phyloP scores from a whole-genome alignment of 176 grass and related monocot species.

The Cocos nucifera region DNA sequence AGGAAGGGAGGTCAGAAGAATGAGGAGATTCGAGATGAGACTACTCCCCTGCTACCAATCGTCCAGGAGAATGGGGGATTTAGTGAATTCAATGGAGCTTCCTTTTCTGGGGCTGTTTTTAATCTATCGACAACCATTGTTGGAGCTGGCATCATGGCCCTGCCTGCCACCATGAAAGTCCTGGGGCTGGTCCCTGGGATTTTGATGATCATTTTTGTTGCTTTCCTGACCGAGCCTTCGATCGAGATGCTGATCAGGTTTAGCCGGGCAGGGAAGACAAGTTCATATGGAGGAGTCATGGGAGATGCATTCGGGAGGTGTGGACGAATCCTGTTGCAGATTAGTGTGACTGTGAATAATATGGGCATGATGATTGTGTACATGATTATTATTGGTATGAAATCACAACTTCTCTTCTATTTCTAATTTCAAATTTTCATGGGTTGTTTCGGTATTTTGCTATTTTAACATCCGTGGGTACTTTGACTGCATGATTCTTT shows the following conservation, averaged over 20 bases:
- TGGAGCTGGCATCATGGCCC: constrained; percentile 87
- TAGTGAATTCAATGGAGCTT: constrained; percentile 42
- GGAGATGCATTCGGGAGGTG: constrained; percentile 38
- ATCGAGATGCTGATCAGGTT: constrained; percentile 75
- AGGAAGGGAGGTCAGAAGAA: background rate
- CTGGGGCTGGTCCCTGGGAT: constrained; percentile 74
- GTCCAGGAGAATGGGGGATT: constrained; percentile 23
- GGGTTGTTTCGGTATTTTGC: no score
- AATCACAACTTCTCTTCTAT: constrained; percentile 3
- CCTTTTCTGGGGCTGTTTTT: constrained; percentile 75
- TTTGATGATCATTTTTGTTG: constrained; percentile 60
- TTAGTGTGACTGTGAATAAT: constrained; percentile 66
- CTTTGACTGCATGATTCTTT: no score
- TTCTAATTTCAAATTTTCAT: no score
- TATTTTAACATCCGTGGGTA: no score
- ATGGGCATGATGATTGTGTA: constrained; percentile 62
- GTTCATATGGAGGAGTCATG: constrained; percentile 63
- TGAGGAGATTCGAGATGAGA: constrained; percentile 23
- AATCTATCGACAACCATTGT: constrained; percentile 76
- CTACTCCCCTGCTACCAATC: constrained; percentile 29
- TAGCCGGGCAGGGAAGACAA: constrained; percentile 51
- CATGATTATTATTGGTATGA: constrained; percentile 85
- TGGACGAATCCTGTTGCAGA: constrained; percentile 60
- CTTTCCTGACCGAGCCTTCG: constrained; percentile 60
- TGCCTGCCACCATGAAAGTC: constrained; percentile 78